phyloP scores from a whole-genome alignment of 177 flowering plant species.

The Vitis hybrid region DNA sequence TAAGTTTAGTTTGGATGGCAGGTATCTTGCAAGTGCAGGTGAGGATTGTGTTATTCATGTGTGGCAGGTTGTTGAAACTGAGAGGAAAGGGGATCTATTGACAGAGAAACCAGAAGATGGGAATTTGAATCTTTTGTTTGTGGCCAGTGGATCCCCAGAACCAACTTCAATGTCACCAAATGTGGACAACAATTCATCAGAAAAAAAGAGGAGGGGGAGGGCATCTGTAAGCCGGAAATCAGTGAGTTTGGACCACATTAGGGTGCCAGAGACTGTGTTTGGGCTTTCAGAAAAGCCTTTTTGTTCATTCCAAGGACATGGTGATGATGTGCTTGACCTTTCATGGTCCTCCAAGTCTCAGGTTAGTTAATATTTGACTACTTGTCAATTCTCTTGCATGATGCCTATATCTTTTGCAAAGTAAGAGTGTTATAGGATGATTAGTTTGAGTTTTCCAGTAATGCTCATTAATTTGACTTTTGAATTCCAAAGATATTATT shows the following conservation, averaged over 20 bases:
- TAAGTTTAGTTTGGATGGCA: constrained; percentile 87
- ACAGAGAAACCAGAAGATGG: constrained; percentile 72
- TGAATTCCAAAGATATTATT: no score
- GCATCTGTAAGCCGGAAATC: constrained; percentile 70
- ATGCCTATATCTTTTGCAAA: neutral
- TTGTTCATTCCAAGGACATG: constrained; percentile 89
- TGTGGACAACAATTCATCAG: constrained; percentile 37
- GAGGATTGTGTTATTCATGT: constrained; percentile 97
- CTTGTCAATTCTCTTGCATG: constrained; percentile 1
- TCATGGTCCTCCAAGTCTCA: constrained; percentile 98
- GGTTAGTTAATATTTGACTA: constrained; percentile 47
- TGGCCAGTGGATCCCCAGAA: constrained; percentile 78
- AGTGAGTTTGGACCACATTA: constrained; percentile 57
- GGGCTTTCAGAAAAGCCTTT: constrained; percentile 81
- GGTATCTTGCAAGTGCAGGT: constrained; percentile 92
- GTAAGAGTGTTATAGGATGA: neutral
- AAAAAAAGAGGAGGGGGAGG: constrained; percentile 79
- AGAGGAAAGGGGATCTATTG: constrained; percentile 80
- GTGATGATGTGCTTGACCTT: constrained; percentile 91
- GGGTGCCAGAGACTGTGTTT: constrained; percentile 80
- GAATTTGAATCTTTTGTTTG: constrained; percentile 39
- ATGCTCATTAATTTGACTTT: no score
- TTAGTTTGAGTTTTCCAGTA: no score
- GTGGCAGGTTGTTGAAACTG: constrained; percentile 88
- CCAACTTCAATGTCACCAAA: constrained; percentile 46